Evolutionary conservation across 2,329 filamentous ascomycete species (phyloP), one percentile per base, ranked within the genome.

Genomic region (Chaetoscypha palmicola): DNA sequence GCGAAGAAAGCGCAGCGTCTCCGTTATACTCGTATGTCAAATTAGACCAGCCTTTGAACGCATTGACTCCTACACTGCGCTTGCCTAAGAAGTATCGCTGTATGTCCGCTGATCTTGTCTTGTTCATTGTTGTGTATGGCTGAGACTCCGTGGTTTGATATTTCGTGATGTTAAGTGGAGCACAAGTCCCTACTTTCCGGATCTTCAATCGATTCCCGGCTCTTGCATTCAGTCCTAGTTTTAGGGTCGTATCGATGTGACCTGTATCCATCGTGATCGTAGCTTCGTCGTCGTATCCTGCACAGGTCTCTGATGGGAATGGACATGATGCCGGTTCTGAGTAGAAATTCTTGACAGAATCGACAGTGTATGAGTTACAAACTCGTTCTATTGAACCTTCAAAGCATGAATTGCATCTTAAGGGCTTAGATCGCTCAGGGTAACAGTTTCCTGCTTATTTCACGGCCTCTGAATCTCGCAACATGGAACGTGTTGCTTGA

Each of bases 161-260:
- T n/a, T 24, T 33, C 3, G 11, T 12, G 1, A 33, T 19, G 10
- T 41, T 41, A 10, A 41, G 10, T 0, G 38, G 38, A 22, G 30
- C 26, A 17, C 38, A 41, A 7, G 38, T 41, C 3, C 28, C 38
- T 3, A 22, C 19, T n/a, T 41, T 41, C 4, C 38, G 38, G 17
- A 41, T 22, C 4, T 14, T 4, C 5, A 41, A 21, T 12, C 28
- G 19, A 3, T 41, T 20, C 22, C 28, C 21, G 10, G 5, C 2
- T 24, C 17, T 41, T 4, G 38, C 28, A 19, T 41, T 41, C 16
- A 41, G 16, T 9, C 38, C 38, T 11, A 41, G 38, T 3, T 28
- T 32, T 2, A 3, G 12, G 12, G 17, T 31, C n/a, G 38, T 20
- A 7, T 41, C n/a, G 9, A 16, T 2, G 10, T 10, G 20, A 10